Evolutionary conservation across 2,329 filamentous ascomycete species (phyloP), one percentile per base, ranked within the genome.

Genomic region (Davidsoniella australis): DNA sequence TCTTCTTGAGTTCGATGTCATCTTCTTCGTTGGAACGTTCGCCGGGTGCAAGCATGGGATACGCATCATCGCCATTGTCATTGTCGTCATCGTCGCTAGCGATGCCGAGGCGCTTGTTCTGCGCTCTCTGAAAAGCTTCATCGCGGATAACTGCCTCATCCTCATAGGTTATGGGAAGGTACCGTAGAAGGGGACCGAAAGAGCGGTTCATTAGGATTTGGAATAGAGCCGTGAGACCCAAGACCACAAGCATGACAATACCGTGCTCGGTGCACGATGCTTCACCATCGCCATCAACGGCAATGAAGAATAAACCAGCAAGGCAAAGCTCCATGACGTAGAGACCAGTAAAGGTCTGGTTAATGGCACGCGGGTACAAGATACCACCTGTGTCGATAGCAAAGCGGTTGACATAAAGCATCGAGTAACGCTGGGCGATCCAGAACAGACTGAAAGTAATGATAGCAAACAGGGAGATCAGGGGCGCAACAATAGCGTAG

Each of bases 401-500:
- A 62, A 94, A 93, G 47, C 87, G 83, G 23, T 80, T 93, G 53
- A 98, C 88, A 58, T 95, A 98, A 17, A 98, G 74, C 68, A 94
- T 93, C 56, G 89, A 89, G 65, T 96, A 96, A n/a, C 89, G 78
- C 62, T 96, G 87, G 1, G 91, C 89, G 41, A 95, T 71, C 88
- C 88, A 98, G 55, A 96, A 80, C 0, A 98, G 69, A 43, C 76
- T 74, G 62, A 96, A 96, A 0, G 89, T 95, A 61, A 96, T 78
- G 58, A 94, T 78, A 57, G 91, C 89, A 67, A 98, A 96, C 18
- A 96, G 67, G 45, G 91, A 76, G 60, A 98, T 95, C 10, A 98
- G 68, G 0, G 91, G 91, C 0, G 91, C 80, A 40, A 96, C 80
- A 50, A 96, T 75, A 38, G 79, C 85, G 64, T 96, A 98, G 38